These are phyloP conservation scores for Eremothecium sinecaudum DNA, from an alignment of 1,139 yeast genomes.

Conservation along the genomic window DNA sequence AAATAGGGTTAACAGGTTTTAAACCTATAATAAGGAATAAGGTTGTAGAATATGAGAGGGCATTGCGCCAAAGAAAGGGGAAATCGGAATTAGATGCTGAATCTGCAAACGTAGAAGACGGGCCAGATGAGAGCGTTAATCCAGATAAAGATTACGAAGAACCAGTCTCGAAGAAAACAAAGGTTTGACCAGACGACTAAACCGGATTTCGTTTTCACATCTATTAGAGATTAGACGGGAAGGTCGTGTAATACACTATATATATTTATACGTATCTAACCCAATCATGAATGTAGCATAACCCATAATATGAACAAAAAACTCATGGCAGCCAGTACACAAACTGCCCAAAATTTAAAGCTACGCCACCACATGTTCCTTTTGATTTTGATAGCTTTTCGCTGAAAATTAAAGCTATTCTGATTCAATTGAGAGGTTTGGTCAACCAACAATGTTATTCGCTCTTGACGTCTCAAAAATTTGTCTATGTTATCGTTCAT, in stretches of 20 bases:
- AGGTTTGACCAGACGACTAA: constrained; percentile 2
- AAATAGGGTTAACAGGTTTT: constrained; percentile 42
- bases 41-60: constrained; percentile 27
- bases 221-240: too few relatives aligned
- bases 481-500: constrained; percentile 65
- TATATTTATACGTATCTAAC: too few relatives aligned
- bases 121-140: constrained; percentile 18
- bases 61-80: constrained; percentile 18
- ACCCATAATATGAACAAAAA: constrained; percentile 17
- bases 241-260: too few relatives aligned
- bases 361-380: constrained; percentile 61
- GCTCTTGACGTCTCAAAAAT: constrained; percentile 71
- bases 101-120: constrained; percentile 22
- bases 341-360: constrained; percentile 25
- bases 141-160: constrained; percentile 7
- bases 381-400: constrained; percentile 56
- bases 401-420: constrained; percentile 62
- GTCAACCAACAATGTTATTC: constrained; percentile 62
- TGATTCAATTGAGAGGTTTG: constrained; percentile 70
- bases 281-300: constrained; percentile 8
- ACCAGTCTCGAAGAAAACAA: neutral
- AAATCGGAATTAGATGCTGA: constrained; percentile 13
- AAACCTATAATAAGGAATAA: constrained; percentile 25
- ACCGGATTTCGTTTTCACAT: too few relatives aligned
- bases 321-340: constrained; percentile 26